Evolutionary conservation across 1,139 yeast species (phyloP), one percentile per base, ranked within the genome.

Genomic region (Geotrichum histeridarum): DNA sequence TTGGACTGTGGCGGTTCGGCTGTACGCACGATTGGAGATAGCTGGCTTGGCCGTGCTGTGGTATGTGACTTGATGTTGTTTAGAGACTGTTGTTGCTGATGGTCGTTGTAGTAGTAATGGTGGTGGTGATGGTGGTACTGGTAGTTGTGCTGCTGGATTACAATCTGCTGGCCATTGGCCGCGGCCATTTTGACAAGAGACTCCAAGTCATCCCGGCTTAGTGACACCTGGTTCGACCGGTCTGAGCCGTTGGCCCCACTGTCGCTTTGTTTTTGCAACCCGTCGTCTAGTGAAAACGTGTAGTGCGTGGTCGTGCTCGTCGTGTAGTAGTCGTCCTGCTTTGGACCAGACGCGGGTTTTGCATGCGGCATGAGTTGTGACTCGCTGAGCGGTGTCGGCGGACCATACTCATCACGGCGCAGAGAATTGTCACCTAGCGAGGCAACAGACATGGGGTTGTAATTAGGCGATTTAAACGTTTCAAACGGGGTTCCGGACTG

Each of bases 91-190:
- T 37, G 48, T 27, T 38, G 51, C 18, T 27, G 48, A 14, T 37
- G 17, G 45, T 36, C 8, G 18, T 42, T 22, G 45, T 48, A 42
- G 33, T 46, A 43, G 27, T 22, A 22, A 5, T 22, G 27, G 36
- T 49, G 47, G 32, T 54, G 55, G 43, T 59, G 61, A 38, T 63
- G 62, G 46, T 64, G 63, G 47, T 65, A 60, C 50, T 84, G 87
- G 64, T 86, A 89, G 51, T 87, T 83, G 69, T 89, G 96, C 66
- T 89, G 96, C 69, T 88, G 95, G 15, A 89, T 80, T 4, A 89
- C 82, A 9, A 89, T 77, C 54, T 81, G 78, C 55, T 86, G 75
- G 33, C 81, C 78, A 60, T 80, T 74, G 44, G 73, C 71, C 55
- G 80, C 80, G 0, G 95, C 95, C 54, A 83, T 77, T 37, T 80